A percentile compares a stretch with the other conserved stretches of the same genome.
phyloP scores from a whole-genome alignment of 129 eudicot genomes.

The Cynara cardunculus region DNA sequence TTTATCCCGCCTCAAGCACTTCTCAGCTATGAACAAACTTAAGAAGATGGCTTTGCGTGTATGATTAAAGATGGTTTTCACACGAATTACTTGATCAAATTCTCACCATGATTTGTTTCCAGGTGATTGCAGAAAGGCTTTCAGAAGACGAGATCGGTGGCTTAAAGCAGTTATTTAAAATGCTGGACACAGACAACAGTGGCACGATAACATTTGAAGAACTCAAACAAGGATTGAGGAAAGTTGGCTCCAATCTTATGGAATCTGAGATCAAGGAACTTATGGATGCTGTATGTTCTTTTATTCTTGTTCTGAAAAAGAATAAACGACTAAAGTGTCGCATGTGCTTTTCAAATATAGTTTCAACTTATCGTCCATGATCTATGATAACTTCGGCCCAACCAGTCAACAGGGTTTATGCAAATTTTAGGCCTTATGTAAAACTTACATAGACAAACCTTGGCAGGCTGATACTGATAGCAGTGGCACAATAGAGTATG shows the following conservation, averaged over 20 bases:
- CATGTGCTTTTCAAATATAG: not conserved
- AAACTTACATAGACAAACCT: constrained; percentile 1
- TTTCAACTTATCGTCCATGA: not conserved
- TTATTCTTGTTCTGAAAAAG: not conserved
- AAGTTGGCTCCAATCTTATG: constrained; percentile 47
- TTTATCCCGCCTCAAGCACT: constrained; percentile 57
- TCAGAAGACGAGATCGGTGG: constrained; percentile 73
- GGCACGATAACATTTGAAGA: constrained; percentile 64
- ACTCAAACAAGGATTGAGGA: constrained; percentile 46
- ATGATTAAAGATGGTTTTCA: constrained; percentile 14
- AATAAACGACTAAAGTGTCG: not conserved
- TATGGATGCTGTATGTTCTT: constrained; percentile 47
- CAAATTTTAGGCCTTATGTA: not conserved
- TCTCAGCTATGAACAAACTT: constrained; percentile 62
- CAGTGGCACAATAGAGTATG: constrained; percentile 64
- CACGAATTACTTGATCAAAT: not conserved
- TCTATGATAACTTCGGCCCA: not conserved
- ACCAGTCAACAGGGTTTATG: too few relatives aligned
- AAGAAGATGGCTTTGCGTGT: constrained; percentile 69
- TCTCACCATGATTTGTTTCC: not conserved
- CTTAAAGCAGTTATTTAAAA: constrained; percentile 48
- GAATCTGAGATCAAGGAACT: constrained; percentile 60
- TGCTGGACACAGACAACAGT: constrained; percentile 52
- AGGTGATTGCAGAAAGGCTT: constrained; percentile 64
- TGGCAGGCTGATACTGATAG: constrained; percentile 54